Percentiles rank a stretch among this genome's conserved stretches.
These are phyloP conservation scores for Boletales sp. DNA, from an alignment of 768 basidiomycete species.

Conservation along the genomic window DNA sequence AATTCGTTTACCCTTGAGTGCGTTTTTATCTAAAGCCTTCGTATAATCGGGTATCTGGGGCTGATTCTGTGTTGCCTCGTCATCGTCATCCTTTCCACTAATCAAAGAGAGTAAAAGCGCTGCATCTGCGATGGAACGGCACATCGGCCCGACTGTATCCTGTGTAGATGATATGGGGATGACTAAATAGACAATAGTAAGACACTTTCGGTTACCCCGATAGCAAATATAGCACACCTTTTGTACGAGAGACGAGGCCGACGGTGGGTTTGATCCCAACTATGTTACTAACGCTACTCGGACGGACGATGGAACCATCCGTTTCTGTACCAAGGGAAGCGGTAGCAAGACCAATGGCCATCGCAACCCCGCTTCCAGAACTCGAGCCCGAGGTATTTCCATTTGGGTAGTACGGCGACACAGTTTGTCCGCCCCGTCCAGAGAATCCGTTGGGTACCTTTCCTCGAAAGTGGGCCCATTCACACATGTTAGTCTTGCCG, in stretches of 20 bases:
- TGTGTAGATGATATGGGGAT: constrained; percentile 56
- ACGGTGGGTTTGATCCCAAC: constrained; percentile 42
- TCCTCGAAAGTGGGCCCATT: constrained; percentile 43
- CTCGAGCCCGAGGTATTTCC: constrained; percentile 41
- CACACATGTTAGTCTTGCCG: constrained; percentile 43
- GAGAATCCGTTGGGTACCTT: constrained; percentile 41
- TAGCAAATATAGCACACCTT: constrained; percentile 20
- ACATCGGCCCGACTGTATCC: constrained; percentile 58
- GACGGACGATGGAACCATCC: constrained; percentile 45
- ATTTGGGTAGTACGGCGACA: constrained; percentile 39
- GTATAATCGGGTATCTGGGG: constrained; percentile 57
- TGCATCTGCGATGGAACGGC: constrained; percentile 53
- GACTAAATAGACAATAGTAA: constrained; percentile 31
- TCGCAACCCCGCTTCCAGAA: constrained; percentile 40
- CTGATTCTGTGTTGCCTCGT: constrained; percentile 49
- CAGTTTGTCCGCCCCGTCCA: constrained; percentile 45
- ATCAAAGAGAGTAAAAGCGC: constrained; percentile 52
- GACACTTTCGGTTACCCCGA: neutral
- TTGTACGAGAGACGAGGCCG: constrained; percentile 37
- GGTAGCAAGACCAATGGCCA: constrained; percentile 42
- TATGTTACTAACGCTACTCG: constrained; percentile 39
- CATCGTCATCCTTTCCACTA: constrained; percentile 49
- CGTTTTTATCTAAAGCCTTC: constrained; percentile 45
- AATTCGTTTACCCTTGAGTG: constrained; percentile 48
- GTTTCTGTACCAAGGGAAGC: constrained; percentile 46